Evolutionary conservation across 768 basidiomycete genomes (phyloP), one percentile per base, ranked within the genome.

Genomic region (Pulveroboletus sp.): DNA sequence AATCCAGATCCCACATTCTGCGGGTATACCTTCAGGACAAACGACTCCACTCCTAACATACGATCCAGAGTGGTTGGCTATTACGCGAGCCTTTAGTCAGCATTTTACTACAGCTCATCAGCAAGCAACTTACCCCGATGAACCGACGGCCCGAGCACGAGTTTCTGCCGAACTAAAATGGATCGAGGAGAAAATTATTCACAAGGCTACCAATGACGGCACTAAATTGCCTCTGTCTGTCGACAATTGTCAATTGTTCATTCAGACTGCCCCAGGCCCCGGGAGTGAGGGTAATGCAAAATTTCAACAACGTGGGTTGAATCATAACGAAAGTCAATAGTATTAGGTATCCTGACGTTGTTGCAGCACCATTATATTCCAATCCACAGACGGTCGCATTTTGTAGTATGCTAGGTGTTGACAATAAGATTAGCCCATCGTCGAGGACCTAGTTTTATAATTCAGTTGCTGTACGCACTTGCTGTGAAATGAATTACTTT

Each of bases 61-160:
- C 67, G 93, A 97, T 60, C 84, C 85, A 0, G 83, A 92, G 64
- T 99, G 96, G 96, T 81, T 98, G 41, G 93, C 93, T 0, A 92
- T 99, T 60, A 83, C 83, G 5, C 86, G 89, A 7, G 92, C 91
- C 0, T 87, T 94, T 57, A 81, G 92, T 52, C 83, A 85, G 0
- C 86, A 78, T 69, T 77, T 97, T 54, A 84, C 87, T 3, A 76
- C 76, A 6, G 57, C 64, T 5, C 71, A 61, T 7, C 57, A 60
- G 0, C 86, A 86, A 54, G 64, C 64, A 0, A 58, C 73, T 0
- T 85, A 90, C 58, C 93, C 93, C 0, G 74, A 76, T 0, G 67
- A 69, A 0, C 66, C 78, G 14, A 75, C 80, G 0, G 70, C 73
- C 8, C 70, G 78, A 17, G 72, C 66, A 2, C 72, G 83, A 39